A percentile compares a stretch with the other conserved stretches of the same genome.
These are phyloP conservation scores for Myxozyma nipponensis DNA, from an alignment of 805 yeast species.

Conservation along the genomic window DNA sequence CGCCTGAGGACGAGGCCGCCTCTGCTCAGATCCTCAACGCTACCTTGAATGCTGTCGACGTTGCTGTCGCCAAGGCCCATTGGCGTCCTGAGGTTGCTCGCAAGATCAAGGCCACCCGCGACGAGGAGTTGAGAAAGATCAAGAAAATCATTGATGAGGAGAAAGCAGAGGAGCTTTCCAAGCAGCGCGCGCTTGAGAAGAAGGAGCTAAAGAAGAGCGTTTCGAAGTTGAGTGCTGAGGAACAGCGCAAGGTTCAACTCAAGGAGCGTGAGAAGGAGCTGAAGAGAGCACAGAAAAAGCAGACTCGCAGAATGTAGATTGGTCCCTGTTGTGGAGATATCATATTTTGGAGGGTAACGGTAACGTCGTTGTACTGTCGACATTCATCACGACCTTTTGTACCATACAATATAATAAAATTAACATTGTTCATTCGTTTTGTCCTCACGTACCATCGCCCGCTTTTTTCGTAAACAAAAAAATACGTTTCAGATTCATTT, in stretches of 20 bases:
- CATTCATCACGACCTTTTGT: no score
- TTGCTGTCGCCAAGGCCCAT: constrained; percentile 48
- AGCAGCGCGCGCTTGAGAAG: constrained; percentile 61
- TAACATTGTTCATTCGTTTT: no score
- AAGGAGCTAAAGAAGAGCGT: constrained; percentile 41
- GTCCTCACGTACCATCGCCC: no score
- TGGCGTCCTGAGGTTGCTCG: constrained; percentile 72
- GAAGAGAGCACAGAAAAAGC: constrained; percentile 61
- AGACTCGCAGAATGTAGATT: constrained; percentile 40
- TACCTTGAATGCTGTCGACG: constrained; percentile 58
- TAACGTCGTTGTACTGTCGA: no score
- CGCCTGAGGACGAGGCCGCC: constrained; percentile 48
- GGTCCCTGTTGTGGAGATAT: no score
- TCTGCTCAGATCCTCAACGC: constrained; percentile 51
- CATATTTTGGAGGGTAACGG: no score
- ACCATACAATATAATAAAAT: no score
- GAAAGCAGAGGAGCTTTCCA: constrained; percentile 60
- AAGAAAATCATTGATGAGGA: constrained; percentile 61
- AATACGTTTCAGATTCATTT: no score
- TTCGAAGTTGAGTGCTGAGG: constrained; percentile 62
- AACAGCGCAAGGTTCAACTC: constrained; percentile 71
- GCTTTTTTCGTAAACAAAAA: no score
- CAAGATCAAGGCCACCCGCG: constrained; percentile 76
- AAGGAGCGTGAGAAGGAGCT: constrained; percentile 78
- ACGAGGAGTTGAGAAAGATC: constrained; percentile 64